These are phyloP conservation scores for Periconia sp. DNA, from an alignment of 2,329 filamentous ascomycete species.

Conservation along the genomic window DNA sequence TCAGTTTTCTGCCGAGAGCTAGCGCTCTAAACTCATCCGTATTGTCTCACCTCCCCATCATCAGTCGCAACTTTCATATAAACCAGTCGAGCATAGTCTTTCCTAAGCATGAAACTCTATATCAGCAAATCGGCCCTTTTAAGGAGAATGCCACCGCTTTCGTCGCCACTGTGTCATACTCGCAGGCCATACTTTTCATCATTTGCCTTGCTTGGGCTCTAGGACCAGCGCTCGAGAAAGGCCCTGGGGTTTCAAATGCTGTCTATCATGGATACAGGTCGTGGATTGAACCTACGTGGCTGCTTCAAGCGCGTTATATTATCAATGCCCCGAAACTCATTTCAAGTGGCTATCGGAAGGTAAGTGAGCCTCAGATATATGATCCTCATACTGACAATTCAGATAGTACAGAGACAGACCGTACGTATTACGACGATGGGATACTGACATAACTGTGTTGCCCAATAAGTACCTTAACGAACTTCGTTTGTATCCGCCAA, in stretches of 20 bases:
- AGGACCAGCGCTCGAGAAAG: not conserved
- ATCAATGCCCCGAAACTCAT: conserved; percentile 5
- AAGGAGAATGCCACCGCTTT: conserved; percentile 1
- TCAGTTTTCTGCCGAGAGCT: conserved; percentile 4
- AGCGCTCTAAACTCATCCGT: conserved; percentile 7
- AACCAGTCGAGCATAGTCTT: conserved; percentile 8
- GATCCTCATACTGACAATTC: not conserved
- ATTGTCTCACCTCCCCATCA: conserved; percentile 6
- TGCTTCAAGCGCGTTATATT: conserved; percentile 6
- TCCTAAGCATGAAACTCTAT: conserved; percentile 4
- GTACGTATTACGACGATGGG: conserved; percentile 8
- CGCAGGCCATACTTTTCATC: not conserved
- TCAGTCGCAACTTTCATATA: not conserved
- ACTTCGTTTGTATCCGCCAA: conserved; percentile 21
- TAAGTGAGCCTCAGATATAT: not conserved
- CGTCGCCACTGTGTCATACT: conserved; percentile 1
- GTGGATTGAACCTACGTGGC: conserved; percentile 8
- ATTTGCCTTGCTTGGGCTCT: not conserved
- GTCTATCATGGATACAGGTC: conserved; percentile 7
- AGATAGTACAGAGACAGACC: conserved; percentile 6
- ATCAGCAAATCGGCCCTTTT: conserved; percentile 6
- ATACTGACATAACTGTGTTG: conserved; percentile 25
- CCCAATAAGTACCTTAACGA: conserved; percentile 32
- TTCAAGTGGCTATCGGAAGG: conserved; percentile 7
- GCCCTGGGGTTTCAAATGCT: conserved; percentile 1